Conservation (phyloP, 2,329 filamentous ascomycete genomes). For the Fusarium xylarioides region DNA sequence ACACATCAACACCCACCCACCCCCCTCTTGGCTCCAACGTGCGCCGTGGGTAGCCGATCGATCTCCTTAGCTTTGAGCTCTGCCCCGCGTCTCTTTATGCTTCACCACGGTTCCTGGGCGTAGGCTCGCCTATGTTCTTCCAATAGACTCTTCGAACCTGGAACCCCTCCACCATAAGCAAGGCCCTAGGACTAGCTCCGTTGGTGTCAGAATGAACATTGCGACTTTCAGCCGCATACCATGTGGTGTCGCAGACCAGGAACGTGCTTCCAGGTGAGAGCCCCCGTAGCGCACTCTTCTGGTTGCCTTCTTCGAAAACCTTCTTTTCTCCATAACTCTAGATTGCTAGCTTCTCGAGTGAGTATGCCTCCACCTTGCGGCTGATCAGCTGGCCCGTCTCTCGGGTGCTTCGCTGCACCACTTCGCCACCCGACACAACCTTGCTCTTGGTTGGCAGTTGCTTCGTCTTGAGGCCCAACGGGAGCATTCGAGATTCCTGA, state of each 20-base stretch:
- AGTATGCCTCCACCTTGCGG: conserved; percentile 83
- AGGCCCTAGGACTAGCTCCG: conserved; percentile 12
- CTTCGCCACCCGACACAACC: conserved; percentile 74
- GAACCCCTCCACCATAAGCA: conserved; percentile 6
- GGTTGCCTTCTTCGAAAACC: conserved; percentile 20
- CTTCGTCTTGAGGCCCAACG: conserved; percentile 75
- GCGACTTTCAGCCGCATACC: conserved; percentile 33
- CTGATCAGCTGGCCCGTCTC: conserved; percentile 82
- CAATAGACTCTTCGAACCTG: conserved; percentile 17
- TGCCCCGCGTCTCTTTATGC: conserved; percentile 11
- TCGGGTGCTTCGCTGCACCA: conserved; percentile 72
- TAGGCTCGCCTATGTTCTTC: conserved; percentile 25
- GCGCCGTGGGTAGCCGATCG: conserved; percentile 41
- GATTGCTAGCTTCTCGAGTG: conserved; percentile 78
- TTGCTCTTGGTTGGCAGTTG: conserved; percentile 62
- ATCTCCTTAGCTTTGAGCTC: conserved; percentile 23
- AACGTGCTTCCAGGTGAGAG: conserved; percentile 19
- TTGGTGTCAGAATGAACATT: neutral
- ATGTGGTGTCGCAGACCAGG: conserved; percentile 22
- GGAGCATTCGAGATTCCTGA: conserved; percentile 64
- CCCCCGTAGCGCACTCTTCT: conserved; percentile 14
- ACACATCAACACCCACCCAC: conserved; percentile 19
- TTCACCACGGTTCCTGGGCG: conserved; percentile 28
- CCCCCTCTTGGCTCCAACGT: conserved; percentile 8
- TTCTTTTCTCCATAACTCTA: conserved; percentile 49